A percentile compares a stretch with the other conserved stretches of the same genome.
Evolutionary conservation across 2,329 filamentous ascomycete species (phyloP).

Genomic region (Dothideomycetes sp.): DNA sequence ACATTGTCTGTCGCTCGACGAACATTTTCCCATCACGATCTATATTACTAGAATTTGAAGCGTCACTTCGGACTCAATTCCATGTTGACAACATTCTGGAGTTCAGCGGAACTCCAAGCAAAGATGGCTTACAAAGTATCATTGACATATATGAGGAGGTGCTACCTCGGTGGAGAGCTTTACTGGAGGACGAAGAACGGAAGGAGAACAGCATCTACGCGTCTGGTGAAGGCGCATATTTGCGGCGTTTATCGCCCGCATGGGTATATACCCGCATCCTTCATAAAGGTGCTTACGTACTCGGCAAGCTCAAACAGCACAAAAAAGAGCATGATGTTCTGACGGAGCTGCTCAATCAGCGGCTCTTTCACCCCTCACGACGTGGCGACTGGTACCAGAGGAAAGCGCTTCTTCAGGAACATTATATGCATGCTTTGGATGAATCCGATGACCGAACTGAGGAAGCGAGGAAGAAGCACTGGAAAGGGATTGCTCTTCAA

Average conservation of each 20-base stretch:
- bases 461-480: conserved; percentile 65
- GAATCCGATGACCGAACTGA: conserved; percentile 35
- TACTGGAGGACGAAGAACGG: conserved; percentile 62
- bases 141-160: conserved; percentile 62
- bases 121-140: conserved; percentile 55
- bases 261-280: conserved; percentile 91
- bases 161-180: conserved; percentile 66
- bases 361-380: conserved; percentile 72
- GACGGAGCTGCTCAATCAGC: conserved; percentile 64
- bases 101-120: conserved; percentile 58
- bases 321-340: conserved; percentile 64
- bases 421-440: conserved; percentile 68
- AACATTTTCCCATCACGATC: conserved; percentile 75
- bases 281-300: conserved; percentile 71
- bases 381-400: conserved; percentile 92
- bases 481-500: conserved; percentile 62
- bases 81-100: conserved; percentile 74
- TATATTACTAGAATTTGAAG: conserved; percentile 78
- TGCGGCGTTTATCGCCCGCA: conserved; percentile 79
- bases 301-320: conserved; percentile 75
- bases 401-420: conserved; percentile 86
- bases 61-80: conserved; percentile 70
- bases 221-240: conserved; percentile 74
- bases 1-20: conserved; percentile 78
- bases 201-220: conserved; percentile 72